Percentiles rank a stretch among this genome's conserved stretches.
These are phyloP conservation scores for Corinectria fuckeliana DNA, from an alignment of 2,329 filamentous ascomycete genomes.

Conservation along the genomic window DNA sequence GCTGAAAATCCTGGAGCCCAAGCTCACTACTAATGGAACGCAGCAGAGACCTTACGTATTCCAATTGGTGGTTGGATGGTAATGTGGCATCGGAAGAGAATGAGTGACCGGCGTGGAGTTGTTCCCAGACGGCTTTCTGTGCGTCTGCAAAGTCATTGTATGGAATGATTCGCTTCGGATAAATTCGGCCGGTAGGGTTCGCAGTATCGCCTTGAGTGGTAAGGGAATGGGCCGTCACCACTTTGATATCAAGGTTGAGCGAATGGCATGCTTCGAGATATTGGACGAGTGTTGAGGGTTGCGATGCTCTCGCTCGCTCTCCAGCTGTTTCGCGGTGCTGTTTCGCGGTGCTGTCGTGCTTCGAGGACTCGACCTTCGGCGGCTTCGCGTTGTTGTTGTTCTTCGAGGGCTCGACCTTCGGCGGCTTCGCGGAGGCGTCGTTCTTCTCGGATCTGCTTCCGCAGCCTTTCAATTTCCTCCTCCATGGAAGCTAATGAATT, in stretches of 20 bases:
- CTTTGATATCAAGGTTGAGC: conserved; percentile 39
- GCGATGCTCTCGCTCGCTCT: conserved; percentile 28
- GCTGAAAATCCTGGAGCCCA: conserved; percentile 43
- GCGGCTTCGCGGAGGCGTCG: not conserved
- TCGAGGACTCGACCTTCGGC: conserved; percentile 15
- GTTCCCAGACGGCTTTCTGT: conserved; percentile 43
- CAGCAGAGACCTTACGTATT: conserved; percentile 41
- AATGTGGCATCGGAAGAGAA: conserved; percentile 40
- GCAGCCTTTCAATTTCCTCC: conserved; percentile 11
- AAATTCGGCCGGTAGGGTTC: conserved; percentile 42
- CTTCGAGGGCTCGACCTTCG: too few relatives aligned
- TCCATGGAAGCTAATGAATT: conserved; percentile 5
- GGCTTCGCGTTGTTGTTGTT: conserved; percentile 1
- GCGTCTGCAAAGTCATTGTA: conserved; percentile 43
- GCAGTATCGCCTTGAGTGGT: conserved; percentile 45
- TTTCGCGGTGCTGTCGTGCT: conserved; percentile 35
- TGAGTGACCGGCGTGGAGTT: conserved; percentile 31
- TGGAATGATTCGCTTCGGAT: conserved; percentile 44
- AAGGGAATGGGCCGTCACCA: conserved; percentile 40
- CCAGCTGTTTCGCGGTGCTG: conserved; percentile 38
- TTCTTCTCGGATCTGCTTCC: not conserved
- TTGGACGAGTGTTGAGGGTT: conserved; percentile 30
- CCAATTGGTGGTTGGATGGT: conserved; percentile 42
- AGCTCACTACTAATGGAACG: conserved; percentile 44
- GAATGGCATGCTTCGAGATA: conserved; percentile 45